These are phyloP conservation scores for Sporothrix schenckii DNA, from an alignment of 2,329 filamentous ascomycete species.

Conservation along the genomic window DNA sequence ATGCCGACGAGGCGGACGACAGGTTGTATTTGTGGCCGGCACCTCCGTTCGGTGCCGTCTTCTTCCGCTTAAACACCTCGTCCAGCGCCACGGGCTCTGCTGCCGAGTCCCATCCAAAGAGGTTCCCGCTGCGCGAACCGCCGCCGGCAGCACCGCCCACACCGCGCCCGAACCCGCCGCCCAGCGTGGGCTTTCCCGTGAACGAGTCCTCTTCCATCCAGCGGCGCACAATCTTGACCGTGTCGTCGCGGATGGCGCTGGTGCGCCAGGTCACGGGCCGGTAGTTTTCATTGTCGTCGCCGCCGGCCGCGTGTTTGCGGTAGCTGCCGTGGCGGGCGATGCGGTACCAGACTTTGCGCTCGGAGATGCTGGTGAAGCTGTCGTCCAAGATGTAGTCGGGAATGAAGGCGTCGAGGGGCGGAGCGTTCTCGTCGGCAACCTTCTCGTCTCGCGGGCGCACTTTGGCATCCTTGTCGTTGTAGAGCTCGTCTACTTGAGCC, in stretches of 20 bases:
- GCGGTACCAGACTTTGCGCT: slow-evolving; percentile 68
- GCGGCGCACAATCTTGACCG: slow-evolving; percentile 61
- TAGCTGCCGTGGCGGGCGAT: slow-evolving; percentile 63
- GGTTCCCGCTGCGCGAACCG: slow-evolving; percentile 48
- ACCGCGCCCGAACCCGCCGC: slow-evolving; percentile 34
- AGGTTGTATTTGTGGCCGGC: neutral
- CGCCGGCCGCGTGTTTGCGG: slow-evolving; percentile 50
- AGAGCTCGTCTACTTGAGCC: slow-evolving; percentile 29
- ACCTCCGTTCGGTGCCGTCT: slow-evolving; percentile 18
- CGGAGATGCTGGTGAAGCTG: slow-evolving; percentile 57
- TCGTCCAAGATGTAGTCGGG: slow-evolving; percentile 55
- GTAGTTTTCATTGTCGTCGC: slow-evolving; percentile 60
- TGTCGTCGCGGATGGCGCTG: slow-evolving; percentile 58
- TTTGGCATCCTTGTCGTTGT: neutral
- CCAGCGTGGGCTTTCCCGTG: slow-evolving; percentile 53
- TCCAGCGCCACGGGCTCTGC: slow-evolving; percentile 56
- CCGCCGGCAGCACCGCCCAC: slow-evolving; percentile 40
- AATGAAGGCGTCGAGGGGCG: slow-evolving; percentile 41
- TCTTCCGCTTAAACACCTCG: slow-evolving; percentile 48
- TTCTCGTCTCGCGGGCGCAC: neutral
- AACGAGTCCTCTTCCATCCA: slow-evolving; percentile 70
- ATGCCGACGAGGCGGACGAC: neutral
- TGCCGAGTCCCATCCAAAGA: slow-evolving; percentile 65
- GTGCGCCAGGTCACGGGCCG: slow-evolving; percentile 59
- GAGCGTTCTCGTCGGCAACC: neutral